Evolutionary conservation across 148 eudicot species (phyloP).

Genomic region (Vaccinium vitisidaea): DNA sequence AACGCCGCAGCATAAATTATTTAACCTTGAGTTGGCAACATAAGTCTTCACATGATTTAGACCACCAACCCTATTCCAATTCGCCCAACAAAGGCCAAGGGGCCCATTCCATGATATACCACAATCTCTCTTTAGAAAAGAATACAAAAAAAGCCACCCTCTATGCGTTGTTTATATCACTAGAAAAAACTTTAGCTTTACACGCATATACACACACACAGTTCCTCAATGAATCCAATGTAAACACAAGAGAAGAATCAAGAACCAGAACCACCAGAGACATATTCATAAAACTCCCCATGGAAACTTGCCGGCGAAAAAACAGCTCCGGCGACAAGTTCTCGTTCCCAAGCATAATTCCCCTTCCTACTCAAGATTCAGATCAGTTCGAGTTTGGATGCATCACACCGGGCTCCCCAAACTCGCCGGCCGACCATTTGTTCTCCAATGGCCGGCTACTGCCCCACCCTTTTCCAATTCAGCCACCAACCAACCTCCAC

Average conservation of each 20-base stretch:
- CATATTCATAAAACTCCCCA: not conserved
- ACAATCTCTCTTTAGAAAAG: not conserved
- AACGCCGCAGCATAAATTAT: conserved; percentile 3
- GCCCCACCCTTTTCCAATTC: conserved; percentile 60
- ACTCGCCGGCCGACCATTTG: conserved; percentile 79
- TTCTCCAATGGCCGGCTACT: conserved; percentile 72
- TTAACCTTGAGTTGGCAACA: conserved; percentile 50
- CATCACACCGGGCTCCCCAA: conserved; percentile 34
- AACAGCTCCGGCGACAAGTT: conserved; percentile 45
- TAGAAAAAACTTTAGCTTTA: conserved; percentile 10
- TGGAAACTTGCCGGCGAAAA: conserved; percentile 22
- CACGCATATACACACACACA: conserved; percentile 6
- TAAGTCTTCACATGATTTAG: conserved; percentile 28
- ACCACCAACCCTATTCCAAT: conserved; percentile 32
- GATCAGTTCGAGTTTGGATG: conserved; percentile 57
- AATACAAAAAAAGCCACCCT: not conserved
- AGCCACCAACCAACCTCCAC: conserved; percentile 10
- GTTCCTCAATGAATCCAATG: not conserved
- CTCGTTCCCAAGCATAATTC: conserved; percentile 28
- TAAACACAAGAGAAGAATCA: not conserved
- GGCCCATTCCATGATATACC: not conserved
- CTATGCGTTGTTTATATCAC: not conserved
- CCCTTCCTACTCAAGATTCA: conserved; percentile 14
- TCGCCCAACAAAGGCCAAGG: conserved; percentile 43
- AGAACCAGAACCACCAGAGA: not conserved